Evolutionary conservation across 345 rosid genomes (phyloP).

Genomic region (Pistacia vera): DNA sequence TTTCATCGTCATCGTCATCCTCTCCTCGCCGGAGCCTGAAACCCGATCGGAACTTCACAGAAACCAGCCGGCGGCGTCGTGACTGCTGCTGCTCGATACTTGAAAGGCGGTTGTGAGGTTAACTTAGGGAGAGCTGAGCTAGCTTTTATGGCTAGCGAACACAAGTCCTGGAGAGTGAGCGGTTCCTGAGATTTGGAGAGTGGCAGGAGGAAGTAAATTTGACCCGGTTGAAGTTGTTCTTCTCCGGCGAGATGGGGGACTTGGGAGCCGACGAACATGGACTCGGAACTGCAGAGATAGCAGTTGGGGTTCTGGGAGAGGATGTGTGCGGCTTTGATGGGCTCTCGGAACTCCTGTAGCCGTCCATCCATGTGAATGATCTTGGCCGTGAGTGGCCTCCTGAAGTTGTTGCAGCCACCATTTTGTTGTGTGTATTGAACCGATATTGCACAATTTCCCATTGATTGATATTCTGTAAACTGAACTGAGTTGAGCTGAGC

Average conservation of each 20-base stretch:
- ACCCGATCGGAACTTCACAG: conserved; percentile 13
- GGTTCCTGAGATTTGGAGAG: conserved; percentile 28
- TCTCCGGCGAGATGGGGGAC: conserved; percentile 28
- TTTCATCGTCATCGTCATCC: not conserved
- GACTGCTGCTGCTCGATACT: not conserved
- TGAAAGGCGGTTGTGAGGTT: not conserved
- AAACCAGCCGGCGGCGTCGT: not conserved
- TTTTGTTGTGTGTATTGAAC: conserved; percentile 18
- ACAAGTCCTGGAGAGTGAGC: conserved; percentile 40
- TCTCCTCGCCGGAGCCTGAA: conserved; percentile 3
- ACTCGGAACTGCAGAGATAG: conserved; percentile 51
- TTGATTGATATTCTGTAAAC: not conserved
- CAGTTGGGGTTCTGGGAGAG: conserved; percentile 34
- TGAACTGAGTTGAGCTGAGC: no score
- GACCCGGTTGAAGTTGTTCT: conserved; percentile 47
- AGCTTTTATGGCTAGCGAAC: conserved; percentile 50
- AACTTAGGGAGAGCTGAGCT: conserved; percentile 25
- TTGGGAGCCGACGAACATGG: conserved; percentile 34
- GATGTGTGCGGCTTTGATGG: conserved; percentile 31
- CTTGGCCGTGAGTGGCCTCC: conserved; percentile 29
- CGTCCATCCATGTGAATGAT: conserved; percentile 42
- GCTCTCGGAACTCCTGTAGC: conserved; percentile 37
- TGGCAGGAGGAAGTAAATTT: conserved; percentile 53
- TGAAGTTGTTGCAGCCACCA: not conserved
- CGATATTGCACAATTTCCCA: conserved; percentile 46